phyloP scores from a whole-genome alignment of 2,329 filamentous ascomycete genomes.

The Pyricularia sp. region DNA sequence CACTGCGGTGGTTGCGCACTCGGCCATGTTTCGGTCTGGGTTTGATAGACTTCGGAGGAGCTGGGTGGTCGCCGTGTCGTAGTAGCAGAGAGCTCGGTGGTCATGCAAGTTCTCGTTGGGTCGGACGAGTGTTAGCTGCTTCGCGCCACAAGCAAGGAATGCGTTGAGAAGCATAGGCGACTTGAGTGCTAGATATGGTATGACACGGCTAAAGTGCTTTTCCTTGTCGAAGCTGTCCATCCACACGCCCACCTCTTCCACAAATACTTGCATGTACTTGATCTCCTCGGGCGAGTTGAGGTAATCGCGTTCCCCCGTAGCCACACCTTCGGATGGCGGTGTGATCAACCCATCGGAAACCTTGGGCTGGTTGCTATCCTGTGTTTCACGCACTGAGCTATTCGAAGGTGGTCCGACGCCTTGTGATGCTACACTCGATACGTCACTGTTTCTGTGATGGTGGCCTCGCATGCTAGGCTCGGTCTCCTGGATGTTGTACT shows the following conservation, averaged over 20 bases:
- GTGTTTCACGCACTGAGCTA: conserved; percentile 10
- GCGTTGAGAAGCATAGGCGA: conserved; percentile 87
- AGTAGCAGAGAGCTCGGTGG: conserved; percentile 73
- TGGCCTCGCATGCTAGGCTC: conserved; percentile 15
- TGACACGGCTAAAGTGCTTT: conserved; percentile 75
- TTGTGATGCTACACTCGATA: conserved; percentile 29
- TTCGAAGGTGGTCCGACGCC: conserved; percentile 21
- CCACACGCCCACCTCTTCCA: conserved; percentile 84
- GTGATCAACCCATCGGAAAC: conserved; percentile 23
- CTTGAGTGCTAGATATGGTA: conserved; percentile 75
- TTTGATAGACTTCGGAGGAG: conserved; percentile 72
- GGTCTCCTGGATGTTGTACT: conserved; percentile 15
- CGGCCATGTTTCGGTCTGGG: conserved; percentile 70
- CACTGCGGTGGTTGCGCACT: conserved; percentile 81
- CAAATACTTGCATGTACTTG: conserved; percentile 84
- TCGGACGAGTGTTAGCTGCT: conserved; percentile 67
- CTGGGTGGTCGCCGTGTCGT: conserved; percentile 74
- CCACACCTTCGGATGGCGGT: conserved; percentile 28
- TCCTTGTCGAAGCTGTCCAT: conserved; percentile 85
- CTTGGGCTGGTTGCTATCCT: conserved; percentile 7
- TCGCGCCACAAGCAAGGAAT: conserved; percentile 78
- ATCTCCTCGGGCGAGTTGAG: conserved; percentile 70
- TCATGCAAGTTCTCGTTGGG: conserved; percentile 51
- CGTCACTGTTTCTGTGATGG: conserved; percentile 24
- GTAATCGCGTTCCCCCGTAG: conserved; percentile 42